Percentiles rank a stretch among this genome's conserved stretches.
Conservation (phyloP, 352 stramenopile species). For the Globisporangium canariense region DNA sequence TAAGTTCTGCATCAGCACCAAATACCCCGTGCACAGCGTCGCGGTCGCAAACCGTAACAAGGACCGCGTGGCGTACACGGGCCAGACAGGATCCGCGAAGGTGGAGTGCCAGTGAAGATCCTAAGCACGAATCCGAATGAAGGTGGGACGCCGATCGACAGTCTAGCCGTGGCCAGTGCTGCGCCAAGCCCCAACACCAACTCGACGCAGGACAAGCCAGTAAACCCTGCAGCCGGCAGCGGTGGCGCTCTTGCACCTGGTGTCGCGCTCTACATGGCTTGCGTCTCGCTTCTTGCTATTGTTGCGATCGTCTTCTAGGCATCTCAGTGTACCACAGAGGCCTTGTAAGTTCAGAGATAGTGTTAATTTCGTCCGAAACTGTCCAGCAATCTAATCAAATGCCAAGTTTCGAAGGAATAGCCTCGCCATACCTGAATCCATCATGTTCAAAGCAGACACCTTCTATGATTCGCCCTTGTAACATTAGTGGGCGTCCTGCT, state of each 20-base stretch:
- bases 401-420: too few relatives aligned
- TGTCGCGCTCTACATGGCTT: neutral
- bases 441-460: too few relatives aligned
- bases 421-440: too few relatives aligned
- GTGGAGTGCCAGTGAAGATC: neutral
- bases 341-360: neutral
- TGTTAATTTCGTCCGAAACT: neutral
- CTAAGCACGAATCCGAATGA: neutral
- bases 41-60: neutral
- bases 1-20: neutral
- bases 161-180: neutral
- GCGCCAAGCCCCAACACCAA: neutral
- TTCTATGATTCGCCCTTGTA: too few relatives aligned
- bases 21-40: neutral
- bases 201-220: neutral
- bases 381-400: too few relatives aligned
- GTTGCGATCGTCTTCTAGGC: neutral
- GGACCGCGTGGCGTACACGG: neutral
- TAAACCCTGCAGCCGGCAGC: neutral
- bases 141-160: neutral
- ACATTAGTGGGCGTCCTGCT: neutral
- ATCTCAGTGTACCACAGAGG: neutral
- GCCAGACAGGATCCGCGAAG: neutral
- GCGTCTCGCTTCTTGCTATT: neutral
- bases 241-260: neutral